Base-by-base conservation (phyloP, 805 yeast species). In the Yamadazyma tumulicola region DNA sequence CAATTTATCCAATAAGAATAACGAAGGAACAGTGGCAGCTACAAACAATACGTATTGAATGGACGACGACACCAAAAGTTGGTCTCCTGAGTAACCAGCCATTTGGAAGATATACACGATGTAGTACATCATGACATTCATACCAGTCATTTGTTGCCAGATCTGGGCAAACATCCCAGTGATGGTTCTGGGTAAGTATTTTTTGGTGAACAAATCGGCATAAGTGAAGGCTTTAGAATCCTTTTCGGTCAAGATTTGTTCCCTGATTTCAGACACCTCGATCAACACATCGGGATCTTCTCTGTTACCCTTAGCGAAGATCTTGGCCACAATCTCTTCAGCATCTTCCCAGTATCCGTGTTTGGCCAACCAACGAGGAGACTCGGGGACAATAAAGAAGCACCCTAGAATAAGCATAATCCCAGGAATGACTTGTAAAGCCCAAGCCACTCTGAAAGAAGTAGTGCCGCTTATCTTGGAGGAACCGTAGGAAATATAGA, bases 111-210 rank as follows among this genome's bases (percentile, higher is more conserved):
- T 70, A 51, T 74, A 69, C 22, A 77, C 81, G 39, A 79, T 74
- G 47, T 77, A 79, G 67, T 79, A 79, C 75, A 79, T 75, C 67
- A 77, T 69, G 40, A 76, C 79, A 50, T 79, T 79, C 72, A 75
- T 72, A 41, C 85, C 85, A 16, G 79, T 71, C 48, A 77, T 59
- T 48, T 77, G 83, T 48, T 73, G 76, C 74, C 77, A 75, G 45
- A 72, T 61, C 51, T 75, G 80, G 29, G 75, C 69, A 45, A 59
- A 64, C 15, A 70, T 47, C 32, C 77, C 79, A 15, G 68, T 64
- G 41, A 62, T 41, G 26, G 81, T 74, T 48, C 81, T 63, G 33
- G 48, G 54, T 28, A 68, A 47, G 43, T 74, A 64, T 45, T 67
- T 65, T 54, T 62, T 67, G 35, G 54, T 47, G 67, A 77, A 75